Percentiles rank a stretch among this genome's conserved stretches.
phyloP scores from a whole-genome alignment of 441 rosid genomes.

The Raphanus hybrid region DNA sequence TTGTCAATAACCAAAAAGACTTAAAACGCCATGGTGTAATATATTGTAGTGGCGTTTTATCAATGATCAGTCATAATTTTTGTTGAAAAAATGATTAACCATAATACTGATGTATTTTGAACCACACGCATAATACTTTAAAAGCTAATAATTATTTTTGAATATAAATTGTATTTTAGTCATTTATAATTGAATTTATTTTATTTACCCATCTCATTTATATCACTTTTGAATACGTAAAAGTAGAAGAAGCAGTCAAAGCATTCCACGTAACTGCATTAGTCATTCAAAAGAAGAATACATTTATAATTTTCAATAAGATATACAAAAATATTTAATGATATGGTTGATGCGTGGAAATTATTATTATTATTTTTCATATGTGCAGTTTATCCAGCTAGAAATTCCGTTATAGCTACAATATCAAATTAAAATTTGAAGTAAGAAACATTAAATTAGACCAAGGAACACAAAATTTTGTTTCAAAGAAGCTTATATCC shows the following conservation, averaged over 20 bases:
- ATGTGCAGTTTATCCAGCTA: conserved; percentile 14
- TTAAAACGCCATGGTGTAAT: background rate
- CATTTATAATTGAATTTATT: background rate
- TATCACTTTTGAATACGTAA: background rate
- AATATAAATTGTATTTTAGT: background rate
- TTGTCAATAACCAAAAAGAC: background rate
- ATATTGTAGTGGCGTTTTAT: background rate
- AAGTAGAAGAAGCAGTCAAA: conserved; percentile 21
- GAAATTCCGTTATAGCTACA: background rate
- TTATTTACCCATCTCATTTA: conserved; percentile 1
- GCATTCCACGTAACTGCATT: background rate
- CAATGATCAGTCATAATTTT: no score
- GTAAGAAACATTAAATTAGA: background rate
- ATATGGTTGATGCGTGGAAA: background rate
- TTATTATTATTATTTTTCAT: background rate
- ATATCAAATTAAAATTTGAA: background rate
- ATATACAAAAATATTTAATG: background rate
- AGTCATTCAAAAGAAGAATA: conserved; percentile 17
- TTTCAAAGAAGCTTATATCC: background rate
- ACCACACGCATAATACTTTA: background rate
- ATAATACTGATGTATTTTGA: background rate
- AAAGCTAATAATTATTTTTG: background rate
- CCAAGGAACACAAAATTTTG: background rate
- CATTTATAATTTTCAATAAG: conserved; percentile 6
- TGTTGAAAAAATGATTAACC: background rate